Percentiles rank a stretch among this genome's conserved stretches.
Evolutionary conservation across 148 eudicot genomes (phyloP).

Genomic region (Amaranthus hypochondriacus): DNA sequence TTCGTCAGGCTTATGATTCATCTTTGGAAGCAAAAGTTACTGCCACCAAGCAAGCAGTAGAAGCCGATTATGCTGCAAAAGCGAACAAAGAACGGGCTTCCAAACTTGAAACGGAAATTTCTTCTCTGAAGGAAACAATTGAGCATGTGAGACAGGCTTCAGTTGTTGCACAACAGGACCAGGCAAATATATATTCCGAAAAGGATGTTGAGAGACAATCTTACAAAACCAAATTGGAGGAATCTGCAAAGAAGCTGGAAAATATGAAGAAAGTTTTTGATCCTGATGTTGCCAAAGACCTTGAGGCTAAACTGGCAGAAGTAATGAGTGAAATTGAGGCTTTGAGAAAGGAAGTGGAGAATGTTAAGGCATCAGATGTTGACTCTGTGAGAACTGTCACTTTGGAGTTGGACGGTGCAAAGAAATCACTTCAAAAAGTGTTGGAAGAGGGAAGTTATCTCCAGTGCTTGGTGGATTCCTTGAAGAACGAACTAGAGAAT

Average conservation of each 20-base stretch:
- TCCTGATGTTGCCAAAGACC: conserved; percentile 46
- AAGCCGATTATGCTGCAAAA: conserved; percentile 51
- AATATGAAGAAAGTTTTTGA: conserved; percentile 57
- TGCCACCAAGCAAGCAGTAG: conserved; percentile 51
- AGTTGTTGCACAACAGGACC: conserved; percentile 46
- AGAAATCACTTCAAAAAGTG: conserved; percentile 64
- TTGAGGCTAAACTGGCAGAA: conserved; percentile 56
- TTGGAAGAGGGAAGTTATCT: conserved; percentile 61
- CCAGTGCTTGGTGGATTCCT: conserved; percentile 51
- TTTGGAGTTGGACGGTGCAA: conserved; percentile 67
- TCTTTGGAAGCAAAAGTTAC: conserved; percentile 46
- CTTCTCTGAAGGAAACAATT: conserved; percentile 48
- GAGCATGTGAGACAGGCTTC: conserved; percentile 59
- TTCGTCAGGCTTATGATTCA: conserved; percentile 51
- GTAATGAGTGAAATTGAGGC: conserved; percentile 48
- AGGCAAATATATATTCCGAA: conserved; percentile 41
- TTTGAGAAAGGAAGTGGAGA: conserved; percentile 51
- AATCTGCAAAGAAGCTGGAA: conserved; percentile 54
- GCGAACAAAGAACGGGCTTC: conserved; percentile 43
- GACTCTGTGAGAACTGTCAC: conserved; percentile 50
- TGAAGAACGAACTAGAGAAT: conserved; percentile 58
- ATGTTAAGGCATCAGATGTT: conserved; percentile 47
- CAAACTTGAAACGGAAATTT: conserved; percentile 57
- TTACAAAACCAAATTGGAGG: conserved; percentile 58
- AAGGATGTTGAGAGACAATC: conserved; percentile 49